Evolutionary conservation across 768 basidiomycete species (phyloP).

Genomic region (Psilocybe cyanescens): DNA sequence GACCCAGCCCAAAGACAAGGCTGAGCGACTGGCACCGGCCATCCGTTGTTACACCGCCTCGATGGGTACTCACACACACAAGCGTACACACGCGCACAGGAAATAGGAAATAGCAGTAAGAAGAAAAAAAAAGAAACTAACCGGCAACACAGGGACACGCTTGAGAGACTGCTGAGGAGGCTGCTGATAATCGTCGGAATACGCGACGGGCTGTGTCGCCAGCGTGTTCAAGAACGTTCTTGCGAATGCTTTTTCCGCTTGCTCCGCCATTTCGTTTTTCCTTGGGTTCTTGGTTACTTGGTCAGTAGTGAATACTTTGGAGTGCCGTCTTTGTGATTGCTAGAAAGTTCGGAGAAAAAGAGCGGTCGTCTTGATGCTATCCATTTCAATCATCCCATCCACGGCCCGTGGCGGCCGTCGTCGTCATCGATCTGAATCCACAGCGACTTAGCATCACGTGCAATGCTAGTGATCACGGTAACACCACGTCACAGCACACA

Average conservation of each 20-base stretch:
- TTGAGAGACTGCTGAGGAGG: constrained; percentile 67
- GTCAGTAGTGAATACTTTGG: background rate
- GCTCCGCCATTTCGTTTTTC: constrained; percentile 31
- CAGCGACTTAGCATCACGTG: background rate
- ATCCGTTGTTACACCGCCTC: too few species aligned
- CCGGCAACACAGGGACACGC: constrained; percentile 72
- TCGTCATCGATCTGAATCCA: background rate
- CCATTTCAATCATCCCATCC: background rate
- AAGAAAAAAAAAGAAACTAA: constrained; percentile 33
- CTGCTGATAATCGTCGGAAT: constrained; percentile 78
- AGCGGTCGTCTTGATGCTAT: background rate
- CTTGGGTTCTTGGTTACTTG: background rate
- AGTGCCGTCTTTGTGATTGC: background rate
- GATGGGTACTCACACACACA: background rate
- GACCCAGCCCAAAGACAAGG: too few species aligned
- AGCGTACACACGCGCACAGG: background rate
- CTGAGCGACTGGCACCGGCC: too few species aligned
- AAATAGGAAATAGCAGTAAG: background rate
- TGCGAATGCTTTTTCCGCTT: constrained; percentile 71
- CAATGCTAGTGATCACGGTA: constrained; percentile 1
- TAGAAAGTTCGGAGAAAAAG: background rate
- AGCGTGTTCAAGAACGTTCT: constrained; percentile 68
- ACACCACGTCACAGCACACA: constrained; percentile 2
- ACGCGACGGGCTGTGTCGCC: constrained; percentile 67
- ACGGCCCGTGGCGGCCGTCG: background rate